These are phyloP conservation scores for Actinomucor elegans DNA, from an alignment of 371 early-diverging fungal species.

Conservation along the genomic window DNA sequence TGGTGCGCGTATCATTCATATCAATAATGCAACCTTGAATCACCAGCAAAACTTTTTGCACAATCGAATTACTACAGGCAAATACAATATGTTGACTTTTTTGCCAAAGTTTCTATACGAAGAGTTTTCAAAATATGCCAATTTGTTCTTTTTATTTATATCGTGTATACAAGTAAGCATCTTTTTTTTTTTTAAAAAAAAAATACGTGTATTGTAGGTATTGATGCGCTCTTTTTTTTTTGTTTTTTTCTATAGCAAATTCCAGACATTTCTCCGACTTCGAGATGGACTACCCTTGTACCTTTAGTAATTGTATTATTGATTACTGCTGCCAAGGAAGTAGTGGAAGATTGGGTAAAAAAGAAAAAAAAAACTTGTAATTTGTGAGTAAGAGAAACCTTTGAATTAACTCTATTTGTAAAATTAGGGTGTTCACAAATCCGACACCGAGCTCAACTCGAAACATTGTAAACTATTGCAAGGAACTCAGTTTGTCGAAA, in stretches of 20 bases:
- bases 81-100: slow-evolving; percentile 87
- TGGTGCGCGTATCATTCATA: slow-evolving; percentile 74
- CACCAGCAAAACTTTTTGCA: slow-evolving; percentile 72
- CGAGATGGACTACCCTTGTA: slow-evolving; percentile 85
- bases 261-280: slow-evolving; percentile 78
- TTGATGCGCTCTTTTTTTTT: background rate
- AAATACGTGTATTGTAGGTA: background rate
- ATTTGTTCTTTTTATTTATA: slow-evolving; percentile 92
- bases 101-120: slow-evolving; percentile 90
- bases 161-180: slow-evolving; percentile 75
- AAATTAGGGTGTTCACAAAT: slow-evolving; percentile 40
- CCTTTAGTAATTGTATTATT: slow-evolving; percentile 89
- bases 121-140: slow-evolving; percentile 94
- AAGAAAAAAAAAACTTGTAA: background rate
- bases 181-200: background rate
- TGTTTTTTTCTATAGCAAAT: slow-evolving; percentile 65
- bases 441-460: slow-evolving; percentile 70
- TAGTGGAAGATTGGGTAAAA: slow-evolving; percentile 87
- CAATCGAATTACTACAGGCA: slow-evolving; percentile 84
- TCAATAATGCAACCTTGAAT: slow-evolving; percentile 80
- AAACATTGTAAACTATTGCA: slow-evolving; percentile 58
- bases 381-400: no score
- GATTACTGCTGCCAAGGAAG: slow-evolving; percentile 95
- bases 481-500: slow-evolving; percentile 55
- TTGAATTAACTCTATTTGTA: no score